These are phyloP conservation scores for Aspergillus mulundensis DNA, from an alignment of 495 filamentous ascomycete species.

Conservation along the genomic window DNA sequence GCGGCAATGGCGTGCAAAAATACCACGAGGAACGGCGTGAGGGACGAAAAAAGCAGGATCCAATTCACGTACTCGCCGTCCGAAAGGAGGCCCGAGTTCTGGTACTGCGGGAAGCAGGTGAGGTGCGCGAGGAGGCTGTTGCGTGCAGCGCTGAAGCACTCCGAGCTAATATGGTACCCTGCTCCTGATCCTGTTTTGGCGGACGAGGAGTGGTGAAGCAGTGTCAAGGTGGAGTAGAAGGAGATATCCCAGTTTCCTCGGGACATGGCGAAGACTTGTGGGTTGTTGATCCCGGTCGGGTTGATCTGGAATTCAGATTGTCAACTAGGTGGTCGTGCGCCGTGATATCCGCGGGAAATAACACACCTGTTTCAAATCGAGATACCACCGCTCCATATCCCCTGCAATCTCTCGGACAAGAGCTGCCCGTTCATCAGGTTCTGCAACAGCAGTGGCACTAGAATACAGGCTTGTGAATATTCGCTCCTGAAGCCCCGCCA, in stretches of 20 bases:
- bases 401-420: too few species aligned
- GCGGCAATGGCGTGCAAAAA: conserved; percentile 25
- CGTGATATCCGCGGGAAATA: too few species aligned
- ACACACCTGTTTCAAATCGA: too few species aligned
- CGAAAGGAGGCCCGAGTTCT: conserved; percentile 5
- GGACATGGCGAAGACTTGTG: conserved; percentile 6
- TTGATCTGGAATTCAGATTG: conserved; percentile 7
- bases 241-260: conserved; percentile 16
- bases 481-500: too few species aligned
- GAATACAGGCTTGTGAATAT: too few species aligned
- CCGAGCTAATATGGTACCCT: conserved; percentile 15
- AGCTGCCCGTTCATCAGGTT: too few species aligned
- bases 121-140: conserved; percentile 18
- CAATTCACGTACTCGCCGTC: conserved; percentile 25
- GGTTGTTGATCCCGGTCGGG: too few species aligned
- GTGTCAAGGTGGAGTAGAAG: conserved; percentile 16
- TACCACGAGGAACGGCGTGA: conserved; percentile 24
- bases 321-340: too few species aligned
- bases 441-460: too few species aligned
- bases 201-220: conserved; percentile 14
- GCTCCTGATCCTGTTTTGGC: conserved; percentile 2
- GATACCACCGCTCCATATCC: too few species aligned
- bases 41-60: conserved; percentile 21
- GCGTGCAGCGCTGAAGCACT: conserved; percentile 21
- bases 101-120: conserved; percentile 13